These are phyloP conservation scores for Auricularia sp. DNA, from an alignment of 768 basidiomycete genomes.

Conservation along the genomic window DNA sequence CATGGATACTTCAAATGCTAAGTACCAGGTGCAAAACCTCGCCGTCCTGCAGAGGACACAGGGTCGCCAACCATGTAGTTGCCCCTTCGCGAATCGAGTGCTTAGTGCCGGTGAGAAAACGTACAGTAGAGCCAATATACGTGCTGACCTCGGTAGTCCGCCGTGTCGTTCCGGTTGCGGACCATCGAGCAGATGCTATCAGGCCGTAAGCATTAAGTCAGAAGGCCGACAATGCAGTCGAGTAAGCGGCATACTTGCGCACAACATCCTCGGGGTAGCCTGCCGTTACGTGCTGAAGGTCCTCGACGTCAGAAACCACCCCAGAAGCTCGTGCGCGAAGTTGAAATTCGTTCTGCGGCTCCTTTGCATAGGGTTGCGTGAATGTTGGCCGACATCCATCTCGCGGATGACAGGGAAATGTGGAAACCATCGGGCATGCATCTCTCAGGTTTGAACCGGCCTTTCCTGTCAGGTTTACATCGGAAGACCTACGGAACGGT, in stretches of 20 bases:
- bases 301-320: not conserved
- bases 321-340: not conserved
- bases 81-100: not conserved
- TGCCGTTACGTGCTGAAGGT: not conserved
- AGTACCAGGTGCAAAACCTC: conserved; percentile 25
- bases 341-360: not conserved
- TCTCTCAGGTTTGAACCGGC: too few relatives aligned
- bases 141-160: not conserved
- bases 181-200: not conserved
- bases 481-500: too few relatives aligned
- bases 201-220: not conserved
- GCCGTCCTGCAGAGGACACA: not conserved
- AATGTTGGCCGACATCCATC: too few relatives aligned
- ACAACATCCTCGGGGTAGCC: not conserved
- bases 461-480: too few relatives aligned
- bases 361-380: not conserved
- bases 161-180: not conserved
- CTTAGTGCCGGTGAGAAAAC: not conserved
- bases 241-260: not conserved
- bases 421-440: too few relatives aligned
- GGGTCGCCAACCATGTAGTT: not conserved
- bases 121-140: not conserved
- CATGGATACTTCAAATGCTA: conserved; percentile 23
- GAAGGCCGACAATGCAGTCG: too few relatives aligned
- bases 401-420: too few relatives aligned